phyloP scores from a whole-genome alignment of 345 rosid species.

The Euclidium syriacum region DNA sequence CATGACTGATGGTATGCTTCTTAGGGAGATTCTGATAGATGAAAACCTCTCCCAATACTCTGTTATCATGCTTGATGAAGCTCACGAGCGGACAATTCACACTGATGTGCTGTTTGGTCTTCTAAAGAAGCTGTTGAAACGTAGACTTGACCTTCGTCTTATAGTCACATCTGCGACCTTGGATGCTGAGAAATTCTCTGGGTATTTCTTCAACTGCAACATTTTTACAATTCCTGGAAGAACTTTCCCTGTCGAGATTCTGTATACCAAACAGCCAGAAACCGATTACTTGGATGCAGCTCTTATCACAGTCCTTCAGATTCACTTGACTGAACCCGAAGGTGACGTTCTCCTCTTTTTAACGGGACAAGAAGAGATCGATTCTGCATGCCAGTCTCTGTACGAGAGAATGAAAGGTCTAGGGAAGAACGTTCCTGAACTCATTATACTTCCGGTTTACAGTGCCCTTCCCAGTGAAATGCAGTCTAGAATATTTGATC shows the following conservation, averaged over 20 bases:
- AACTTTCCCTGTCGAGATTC: constrained; percentile 75
- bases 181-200: constrained; percentile 80
- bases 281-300: constrained; percentile 84
- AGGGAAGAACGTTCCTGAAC: constrained; percentile 66
- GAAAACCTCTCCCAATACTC: constrained; percentile 74
- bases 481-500: constrained; percentile 85
- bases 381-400: constrained; percentile 71
- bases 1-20: constrained; percentile 88
- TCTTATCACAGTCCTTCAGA: constrained; percentile 64
- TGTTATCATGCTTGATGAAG: constrained; percentile 80
- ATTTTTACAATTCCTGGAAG: constrained; percentile 86
- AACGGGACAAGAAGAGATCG: constrained; percentile 89
- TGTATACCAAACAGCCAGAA: constrained; percentile 77
- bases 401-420: constrained; percentile 70
- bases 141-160: constrained; percentile 62
- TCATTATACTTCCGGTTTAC: constrained; percentile 75
- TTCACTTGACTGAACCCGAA: constrained; percentile 87
- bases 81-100: constrained; percentile 83
- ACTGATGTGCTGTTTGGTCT: constrained; percentile 84
- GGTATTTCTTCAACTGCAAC: constrained; percentile 73
- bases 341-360: constrained; percentile 77
- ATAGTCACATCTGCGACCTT: constrained; percentile 81
- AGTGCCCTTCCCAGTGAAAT: constrained; percentile 87
- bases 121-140: constrained; percentile 62
- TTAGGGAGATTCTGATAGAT: constrained; percentile 63